Conservation (phyloP, 1,284 basidiomycete genomes). For the Trichosporon sp. region DNA sequence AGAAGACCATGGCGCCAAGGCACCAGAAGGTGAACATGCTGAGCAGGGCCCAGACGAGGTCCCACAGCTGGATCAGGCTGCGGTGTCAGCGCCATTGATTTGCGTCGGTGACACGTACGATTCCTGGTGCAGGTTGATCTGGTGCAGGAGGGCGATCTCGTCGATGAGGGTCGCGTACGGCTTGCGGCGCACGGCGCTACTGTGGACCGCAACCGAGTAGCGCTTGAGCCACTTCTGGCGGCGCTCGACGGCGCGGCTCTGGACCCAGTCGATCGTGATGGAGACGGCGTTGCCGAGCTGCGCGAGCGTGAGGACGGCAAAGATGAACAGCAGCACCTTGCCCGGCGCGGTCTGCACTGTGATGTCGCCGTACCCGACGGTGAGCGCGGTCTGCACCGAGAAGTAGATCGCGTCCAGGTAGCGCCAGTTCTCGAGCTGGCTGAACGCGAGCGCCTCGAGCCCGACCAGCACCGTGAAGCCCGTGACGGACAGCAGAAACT, state of each 20-base stretch:
- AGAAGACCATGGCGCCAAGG: slow-evolving; percentile 44
- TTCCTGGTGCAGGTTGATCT: slow-evolving; percentile 44
- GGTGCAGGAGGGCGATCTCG: slow-evolving; percentile 47
- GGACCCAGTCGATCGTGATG: slow-evolving; percentile 46
- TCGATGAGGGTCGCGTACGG: slow-evolving; percentile 40
- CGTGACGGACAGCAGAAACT: slow-evolving; percentile 51
- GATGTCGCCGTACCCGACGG: slow-evolving; percentile 49
- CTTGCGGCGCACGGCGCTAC: slow-evolving; percentile 27
- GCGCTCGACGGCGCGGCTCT: slow-evolving; percentile 31
- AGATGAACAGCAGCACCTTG: slow-evolving; percentile 50
- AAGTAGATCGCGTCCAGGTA: slow-evolving; percentile 43
- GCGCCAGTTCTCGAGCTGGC: slow-evolving; percentile 41
- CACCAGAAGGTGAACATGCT: slow-evolving; percentile 47
- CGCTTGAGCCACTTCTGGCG: slow-evolving; percentile 40
- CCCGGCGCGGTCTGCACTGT: slow-evolving; percentile 30
- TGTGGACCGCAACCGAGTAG: slow-evolving; percentile 41
- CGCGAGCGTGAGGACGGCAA: slow-evolving; percentile 48
- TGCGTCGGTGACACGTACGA: slow-evolving; percentile 29
- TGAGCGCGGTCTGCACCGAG: slow-evolving; percentile 33
- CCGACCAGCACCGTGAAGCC: slow-evolving; percentile 46
- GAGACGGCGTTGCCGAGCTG: slow-evolving; percentile 50
- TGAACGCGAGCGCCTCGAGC: slow-evolving; percentile 41
- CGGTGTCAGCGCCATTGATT: background rate
- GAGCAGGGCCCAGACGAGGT: slow-evolving; percentile 42
- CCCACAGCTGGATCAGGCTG: slow-evolving; percentile 44